Evolutionary conservation across 345 rosid species (phyloP), one percentile per base, ranked within the genome.

Genomic region (Carallia pectinifolia): DNA sequence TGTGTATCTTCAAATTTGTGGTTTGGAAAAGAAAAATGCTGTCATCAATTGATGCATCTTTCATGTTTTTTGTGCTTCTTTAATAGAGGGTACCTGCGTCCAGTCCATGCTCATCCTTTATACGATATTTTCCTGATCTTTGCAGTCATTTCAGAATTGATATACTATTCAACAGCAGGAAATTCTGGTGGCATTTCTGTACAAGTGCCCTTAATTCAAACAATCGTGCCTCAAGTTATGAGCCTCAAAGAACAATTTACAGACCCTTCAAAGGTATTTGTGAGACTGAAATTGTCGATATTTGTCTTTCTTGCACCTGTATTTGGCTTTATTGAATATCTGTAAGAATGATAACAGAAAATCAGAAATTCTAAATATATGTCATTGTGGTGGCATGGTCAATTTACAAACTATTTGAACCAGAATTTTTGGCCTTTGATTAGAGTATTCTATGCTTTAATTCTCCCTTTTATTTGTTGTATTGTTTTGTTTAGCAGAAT

Each of bases 81-180:
- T 8, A 2, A 44, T 2, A 44, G 17, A 48, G 27, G 10, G 36
- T 68, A 47, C 64, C 47, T 68, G 47, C 48, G 53, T 52, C 17
- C 37, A 27, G 6, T 1, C 53, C 17, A 2, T 34, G 53, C 53
- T 48, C 36, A 10, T 18, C 48, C 37, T 58, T 67, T 5, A 54
- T 53, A 2, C 15, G 38, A 73, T 23, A 30, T 62, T 61, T 69
- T 47, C 53, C 36, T 78, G 33, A 16, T 77, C 59, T 56, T 71
- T 76, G 86, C 97, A 92, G 99, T 95, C 66, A 77, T 92, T 65
- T 92, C 97, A 37, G 98, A 95, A 83, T 81, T 95, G 81, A 95
- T 92, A 82, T 93, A 95, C 81, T 87, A 89, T 78, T 82, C 98
- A 53, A 87, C 97, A 58, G 80, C 92, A 6, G 79, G 78, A 73